Evolutionary conservation across 352 stramenopile genomes (phyloP).

Genomic region (Phytophthora podocarpi): DNA sequence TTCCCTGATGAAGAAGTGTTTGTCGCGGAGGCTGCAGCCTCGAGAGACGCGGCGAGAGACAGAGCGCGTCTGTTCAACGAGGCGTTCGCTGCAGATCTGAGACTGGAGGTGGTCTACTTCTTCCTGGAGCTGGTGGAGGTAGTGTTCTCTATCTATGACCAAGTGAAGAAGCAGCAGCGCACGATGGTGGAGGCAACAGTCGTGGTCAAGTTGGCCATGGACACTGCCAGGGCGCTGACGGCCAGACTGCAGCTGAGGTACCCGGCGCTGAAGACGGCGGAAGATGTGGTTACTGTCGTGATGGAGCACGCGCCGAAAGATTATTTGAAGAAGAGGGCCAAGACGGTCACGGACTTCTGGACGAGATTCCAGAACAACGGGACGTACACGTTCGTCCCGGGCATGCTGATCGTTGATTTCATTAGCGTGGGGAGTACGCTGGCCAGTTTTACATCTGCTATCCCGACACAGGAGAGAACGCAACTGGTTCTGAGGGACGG

Average conservation of each 20-base stretch:
- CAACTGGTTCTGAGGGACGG: constrained; percentile 24
- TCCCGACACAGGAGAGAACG: constrained; percentile 1
- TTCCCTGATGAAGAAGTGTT: constrained; percentile 10
- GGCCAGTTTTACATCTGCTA: constrained; percentile 25
- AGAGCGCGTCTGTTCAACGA: constrained; percentile 13
- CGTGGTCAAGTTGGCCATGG: constrained; percentile 37
- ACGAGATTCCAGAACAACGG: constrained; percentile 6
- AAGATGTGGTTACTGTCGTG: constrained; percentile 31
- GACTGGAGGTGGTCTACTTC: constrained; percentile 23
- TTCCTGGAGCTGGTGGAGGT: constrained; percentile 35
- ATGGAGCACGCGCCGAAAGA: no score
- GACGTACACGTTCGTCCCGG: constrained; percentile 24
- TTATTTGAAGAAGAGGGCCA: no score
- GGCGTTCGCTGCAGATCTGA: constrained; percentile 19
- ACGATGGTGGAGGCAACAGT: constrained; percentile 45
- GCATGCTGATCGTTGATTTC: constrained; percentile 29
- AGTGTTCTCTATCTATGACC: constrained; percentile 31
- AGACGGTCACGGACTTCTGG: no score
- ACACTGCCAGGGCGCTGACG: constrained; percentile 18
- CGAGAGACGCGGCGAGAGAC: neutral
- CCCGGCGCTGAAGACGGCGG: constrained; percentile 15
- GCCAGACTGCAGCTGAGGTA: constrained; percentile 32
- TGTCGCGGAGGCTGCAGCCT: neutral
- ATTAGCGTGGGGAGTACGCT: constrained; percentile 18
- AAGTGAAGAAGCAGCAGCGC: constrained; percentile 39